These are phyloP conservation scores for Butyriboletus loyo DNA, from an alignment of 768 basidiomycete species.

Conservation along the genomic window DNA sequence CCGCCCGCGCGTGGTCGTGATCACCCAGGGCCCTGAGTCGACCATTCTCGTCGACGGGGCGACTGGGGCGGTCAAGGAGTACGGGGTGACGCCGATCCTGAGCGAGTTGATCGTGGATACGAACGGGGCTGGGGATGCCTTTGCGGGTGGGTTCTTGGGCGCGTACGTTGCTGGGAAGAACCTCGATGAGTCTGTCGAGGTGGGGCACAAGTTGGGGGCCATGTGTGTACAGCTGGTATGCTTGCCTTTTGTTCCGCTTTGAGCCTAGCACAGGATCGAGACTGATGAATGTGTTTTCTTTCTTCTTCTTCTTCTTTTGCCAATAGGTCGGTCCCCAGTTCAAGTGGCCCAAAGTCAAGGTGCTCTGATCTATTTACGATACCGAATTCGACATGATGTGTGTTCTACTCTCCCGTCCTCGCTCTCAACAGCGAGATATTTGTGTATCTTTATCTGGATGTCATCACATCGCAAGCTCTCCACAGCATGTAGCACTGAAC, in stretches of 20 bases:
- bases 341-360: slow-evolving; percentile 54
- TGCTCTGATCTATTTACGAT: slow-evolving; percentile 30
- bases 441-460: slow-evolving; percentile 26
- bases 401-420: slow-evolving; percentile 13
- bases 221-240: slow-evolving; percentile 82
- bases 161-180: slow-evolving; percentile 77
- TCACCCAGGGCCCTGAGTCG: slow-evolving; percentile 84
- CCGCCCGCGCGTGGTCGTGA: slow-evolving; percentile 77
- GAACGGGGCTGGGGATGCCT: slow-evolving; percentile 97
- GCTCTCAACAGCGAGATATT: slow-evolving; percentile 39
- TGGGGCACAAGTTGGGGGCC: slow-evolving; percentile 81
- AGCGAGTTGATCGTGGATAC: slow-evolving; percentile 85
- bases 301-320: background rate
- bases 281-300: background rate
- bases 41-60: slow-evolving; percentile 72
- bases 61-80: slow-evolving; percentile 50
- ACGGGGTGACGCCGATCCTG: slow-evolving; percentile 54
- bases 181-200: slow-evolving; percentile 73
- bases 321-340: slow-evolving; percentile 53
- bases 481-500: slow-evolving; percentile 34
- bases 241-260: background rate
- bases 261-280: background rate
- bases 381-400: background rate
- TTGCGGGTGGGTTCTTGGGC: slow-evolving; percentile 94
- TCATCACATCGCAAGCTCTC: slow-evolving; percentile 28